These are phyloP conservation scores for Fusarium sp. DNA, from an alignment of 2,329 filamentous ascomycete species.

Conservation along the genomic window DNA sequence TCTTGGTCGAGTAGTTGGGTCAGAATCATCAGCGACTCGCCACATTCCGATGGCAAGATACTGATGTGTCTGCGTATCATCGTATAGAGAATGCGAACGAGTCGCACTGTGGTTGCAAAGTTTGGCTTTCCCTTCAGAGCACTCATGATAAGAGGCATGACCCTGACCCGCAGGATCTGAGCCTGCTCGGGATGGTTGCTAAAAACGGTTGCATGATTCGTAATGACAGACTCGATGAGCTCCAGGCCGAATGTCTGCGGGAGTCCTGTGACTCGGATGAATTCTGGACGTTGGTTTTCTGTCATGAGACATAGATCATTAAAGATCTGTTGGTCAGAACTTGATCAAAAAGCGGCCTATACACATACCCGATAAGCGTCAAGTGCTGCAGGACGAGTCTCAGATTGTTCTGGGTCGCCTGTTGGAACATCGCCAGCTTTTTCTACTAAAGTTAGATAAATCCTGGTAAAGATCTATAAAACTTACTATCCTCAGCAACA, in stretches of 20 bases:
- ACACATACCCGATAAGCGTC: slow-evolving; percentile 76
- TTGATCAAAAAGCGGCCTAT: neutral
- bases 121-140: slow-evolving; percentile 78
- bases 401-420: slow-evolving; percentile 67
- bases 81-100: slow-evolving; percentile 83
- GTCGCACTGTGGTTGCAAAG: slow-evolving; percentile 82
- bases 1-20: slow-evolving; percentile 91
- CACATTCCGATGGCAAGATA: slow-evolving; percentile 78
- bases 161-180: slow-evolving; percentile 74
- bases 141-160: slow-evolving; percentile 84
- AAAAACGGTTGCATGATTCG: slow-evolving; percentile 84
- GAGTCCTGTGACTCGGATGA: slow-evolving; percentile 78
- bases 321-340: slow-evolving; percentile 67
- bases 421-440: slow-evolving; percentile 60
- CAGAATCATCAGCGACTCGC: slow-evolving; percentile 80
- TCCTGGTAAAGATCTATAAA: neutral
- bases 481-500: slow-evolving; percentile 77
- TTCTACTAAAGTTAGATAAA: slow-evolving; percentile 46
- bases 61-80: slow-evolving; percentile 79
- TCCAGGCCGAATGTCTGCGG: slow-evolving; percentile 87
- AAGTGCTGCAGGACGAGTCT: slow-evolving; percentile 76
- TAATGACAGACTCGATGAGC: slow-evolving; percentile 87
- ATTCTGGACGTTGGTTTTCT: slow-evolving; percentile 82
- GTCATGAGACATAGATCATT: slow-evolving; percentile 89
- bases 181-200: slow-evolving; percentile 79